These are phyloP conservation scores for Chloroidium sp. DNA, from an alignment of 163 green algal species.

Conservation along the genomic window DNA sequence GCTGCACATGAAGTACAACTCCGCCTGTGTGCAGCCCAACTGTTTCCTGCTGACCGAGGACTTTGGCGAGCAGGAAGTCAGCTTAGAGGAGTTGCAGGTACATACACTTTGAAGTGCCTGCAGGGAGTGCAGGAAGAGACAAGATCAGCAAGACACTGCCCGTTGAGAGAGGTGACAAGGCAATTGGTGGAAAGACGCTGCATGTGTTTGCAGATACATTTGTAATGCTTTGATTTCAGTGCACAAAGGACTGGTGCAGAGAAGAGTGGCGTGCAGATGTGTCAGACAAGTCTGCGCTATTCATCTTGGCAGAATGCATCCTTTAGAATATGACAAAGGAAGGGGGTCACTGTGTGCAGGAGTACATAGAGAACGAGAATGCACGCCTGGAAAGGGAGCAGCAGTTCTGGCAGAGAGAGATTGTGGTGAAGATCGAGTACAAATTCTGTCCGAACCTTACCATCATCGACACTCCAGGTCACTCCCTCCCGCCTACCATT, in stretches of 20 bases:
- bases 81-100: constrained; percentile 86
- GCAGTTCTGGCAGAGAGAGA: constrained; percentile 88
- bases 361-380: constrained; percentile 96
- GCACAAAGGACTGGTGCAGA: no score
- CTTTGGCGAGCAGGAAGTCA: constrained; percentile 70
- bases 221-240: no score
- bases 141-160: no score
- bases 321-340: no score
- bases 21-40: constrained; percentile 59
- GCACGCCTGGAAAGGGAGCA: constrained; percentile 71
- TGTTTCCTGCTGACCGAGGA: constrained; percentile 87
- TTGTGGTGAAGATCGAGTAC: constrained; percentile 90
- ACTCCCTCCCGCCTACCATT: neutral
- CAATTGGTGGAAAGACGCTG: no score
- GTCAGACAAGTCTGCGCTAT: no score
- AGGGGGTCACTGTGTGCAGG: constrained; percentile 30
- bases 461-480: constrained; percentile 94
- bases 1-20: constrained; percentile 93
- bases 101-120: neutral
- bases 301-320: no score
- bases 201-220: no score
- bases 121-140: neutral
- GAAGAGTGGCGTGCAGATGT: no score
- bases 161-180: no score
- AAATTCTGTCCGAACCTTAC: constrained; percentile 96